Evolutionary conservation across 495 filamentous ascomycete genomes (phyloP), one percentile per base, ranked within the genome.

Genomic region (Trichoderma orchidacearum): DNA sequence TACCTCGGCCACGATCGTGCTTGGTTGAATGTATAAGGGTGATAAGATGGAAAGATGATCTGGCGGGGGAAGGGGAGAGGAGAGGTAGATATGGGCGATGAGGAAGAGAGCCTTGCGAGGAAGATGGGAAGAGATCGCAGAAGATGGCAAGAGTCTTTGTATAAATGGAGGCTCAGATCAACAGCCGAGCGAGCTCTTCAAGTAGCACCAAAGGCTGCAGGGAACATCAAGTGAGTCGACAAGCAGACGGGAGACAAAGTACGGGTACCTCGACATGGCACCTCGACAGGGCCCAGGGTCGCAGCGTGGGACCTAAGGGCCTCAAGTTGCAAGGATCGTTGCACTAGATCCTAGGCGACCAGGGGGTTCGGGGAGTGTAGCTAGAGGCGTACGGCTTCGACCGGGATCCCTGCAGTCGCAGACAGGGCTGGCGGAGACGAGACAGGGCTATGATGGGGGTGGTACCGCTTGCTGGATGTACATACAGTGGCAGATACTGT

Each of bases 111-210:
- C 15, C 28, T 54, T 34, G 29, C 15, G 30, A 32, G 21, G 18
- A 23, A 8, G 21, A 48, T 11, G 18, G 34, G 34, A 48, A n/a
- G n/a, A n/a, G n/a, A 41, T 18, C 8, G 17, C 7, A 48, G 21
- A 23, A 48, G 41, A 48, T 48, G 41, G 41, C 41, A 48, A 23
- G 21, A 48, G 12, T 48, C 18, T 48, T 48, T 48, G 41, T 48
- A 48, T 48, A 27, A 48, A 48, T 48, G 41, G 41, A 41, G 41
- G 41, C 41, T 48, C 41, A 48, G 41, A 48, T 48, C 41, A 48
- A 48, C 17, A 48, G 38, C 41, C 41, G 41, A 23, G 41, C n/a
- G 21, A 27, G 21, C 41, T 48, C 21, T 48, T n/a, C 32, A 35
- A n/a, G 32, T 35, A 35, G 32, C 32, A 35, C n/a, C 41, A 18